Conservation (phyloP, 73 alveolate species). For the Symbiodinium pilosum region DNA sequence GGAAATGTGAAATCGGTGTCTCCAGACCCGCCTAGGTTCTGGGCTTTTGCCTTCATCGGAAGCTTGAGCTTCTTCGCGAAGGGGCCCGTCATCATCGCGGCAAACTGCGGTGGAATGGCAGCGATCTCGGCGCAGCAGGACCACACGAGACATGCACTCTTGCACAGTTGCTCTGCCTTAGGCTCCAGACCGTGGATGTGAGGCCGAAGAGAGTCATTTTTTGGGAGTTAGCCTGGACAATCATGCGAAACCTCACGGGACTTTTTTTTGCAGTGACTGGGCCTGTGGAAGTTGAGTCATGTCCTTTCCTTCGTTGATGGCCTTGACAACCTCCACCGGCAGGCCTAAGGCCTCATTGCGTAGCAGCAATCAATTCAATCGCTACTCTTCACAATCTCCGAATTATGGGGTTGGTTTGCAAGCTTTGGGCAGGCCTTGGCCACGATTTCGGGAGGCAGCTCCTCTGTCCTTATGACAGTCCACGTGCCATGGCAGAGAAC, state of each 20-base stretch:
- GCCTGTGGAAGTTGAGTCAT: slow-evolving; percentile 80
- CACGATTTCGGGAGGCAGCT: neutral
- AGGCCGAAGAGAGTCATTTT: slow-evolving; percentile 50
- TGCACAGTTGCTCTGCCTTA: neutral
- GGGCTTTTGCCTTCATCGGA: slow-evolving; percentile 26
- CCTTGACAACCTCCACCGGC: slow-evolving; percentile 68
- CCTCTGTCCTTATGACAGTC: no score
- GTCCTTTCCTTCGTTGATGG: slow-evolving; percentile 42
- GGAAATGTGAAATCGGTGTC: neutral
- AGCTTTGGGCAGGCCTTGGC: neutral
- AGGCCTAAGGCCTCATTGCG: slow-evolving; percentile 38
- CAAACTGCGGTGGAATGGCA: slow-evolving; percentile 37
- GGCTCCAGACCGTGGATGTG: neutral
- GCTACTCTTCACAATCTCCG: neutral
- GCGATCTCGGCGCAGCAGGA: neutral
- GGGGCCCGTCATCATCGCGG: slow-evolving; percentile 50
- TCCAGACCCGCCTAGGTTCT: neutral
- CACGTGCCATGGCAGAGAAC: no score
- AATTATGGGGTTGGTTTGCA: no score
- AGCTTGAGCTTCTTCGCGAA: slow-evolving; percentile 78
- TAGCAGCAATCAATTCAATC: neutral
- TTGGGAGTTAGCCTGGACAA: slow-evolving; percentile 24
- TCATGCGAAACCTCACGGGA: neutral
- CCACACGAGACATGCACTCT: no score
- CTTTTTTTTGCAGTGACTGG: neutral